Percentiles rank a stretch among this genome's conserved stretches.
Evolutionary conservation across 2,329 filamentous ascomycete species (phyloP).

Genomic region (Penicillium decumbens): DNA sequence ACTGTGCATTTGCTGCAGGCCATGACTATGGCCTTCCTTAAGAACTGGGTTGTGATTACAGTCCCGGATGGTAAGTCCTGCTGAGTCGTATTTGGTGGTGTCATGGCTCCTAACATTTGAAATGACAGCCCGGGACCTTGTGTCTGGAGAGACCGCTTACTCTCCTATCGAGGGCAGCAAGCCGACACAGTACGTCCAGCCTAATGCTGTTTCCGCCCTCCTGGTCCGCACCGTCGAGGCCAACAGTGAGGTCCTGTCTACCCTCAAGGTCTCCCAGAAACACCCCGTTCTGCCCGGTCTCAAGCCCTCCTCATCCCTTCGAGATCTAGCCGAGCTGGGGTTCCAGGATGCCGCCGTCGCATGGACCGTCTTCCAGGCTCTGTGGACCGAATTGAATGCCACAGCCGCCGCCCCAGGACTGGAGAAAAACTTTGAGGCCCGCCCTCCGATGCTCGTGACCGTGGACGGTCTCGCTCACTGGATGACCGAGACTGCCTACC

Average conservation of each 20-base stretch:
- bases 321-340: slow-evolving; percentile 63
- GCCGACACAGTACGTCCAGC: slow-evolving; percentile 66
- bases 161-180: slow-evolving; percentile 57
- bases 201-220: slow-evolving; percentile 68
- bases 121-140: slow-evolving; percentile 67
- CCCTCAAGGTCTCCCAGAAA: slow-evolving; percentile 48
- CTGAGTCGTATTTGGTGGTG: neutral
- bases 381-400: slow-evolving; percentile 72
- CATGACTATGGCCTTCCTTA: slow-evolving; percentile 72
- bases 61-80: slow-evolving; percentile 72
- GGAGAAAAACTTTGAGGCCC: slow-evolving; percentile 43
- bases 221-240: slow-evolving; percentile 68
- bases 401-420: slow-evolving; percentile 43
- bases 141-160: slow-evolving; percentile 77
- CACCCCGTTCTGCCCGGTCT: slow-evolving; percentile 59
- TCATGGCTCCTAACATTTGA: slow-evolving; percentile 15
- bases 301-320: slow-evolving; percentile 57
- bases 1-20: slow-evolving; percentile 80
- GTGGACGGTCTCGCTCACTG: slow-evolving; percentile 77
- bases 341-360: slow-evolving; percentile 71
- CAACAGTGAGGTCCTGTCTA: slow-evolving; percentile 62
- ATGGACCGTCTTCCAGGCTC: slow-evolving; percentile 72
- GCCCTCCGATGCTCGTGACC: slow-evolving; percentile 65
- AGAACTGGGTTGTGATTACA: slow-evolving; percentile 83
- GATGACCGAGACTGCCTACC: slow-evolving; percentile 74